A percentile compares a stretch with the other conserved stretches of the same genome.
Evolutionary conservation across 371 early-diverging fungal species (phyloP).

Genomic region (Mortierella sp.): DNA sequence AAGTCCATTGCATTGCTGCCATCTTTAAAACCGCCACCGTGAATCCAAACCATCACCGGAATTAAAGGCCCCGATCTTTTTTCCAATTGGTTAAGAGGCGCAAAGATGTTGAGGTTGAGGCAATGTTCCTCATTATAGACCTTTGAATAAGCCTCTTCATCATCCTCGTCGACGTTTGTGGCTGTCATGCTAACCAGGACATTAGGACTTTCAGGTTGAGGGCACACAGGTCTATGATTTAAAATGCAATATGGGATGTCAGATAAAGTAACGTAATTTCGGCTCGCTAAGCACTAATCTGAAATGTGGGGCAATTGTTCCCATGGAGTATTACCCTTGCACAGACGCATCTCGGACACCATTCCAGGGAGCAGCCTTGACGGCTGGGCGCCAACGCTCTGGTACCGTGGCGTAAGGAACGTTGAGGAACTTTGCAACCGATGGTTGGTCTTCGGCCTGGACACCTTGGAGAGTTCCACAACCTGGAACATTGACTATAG

Average conservation of each 20-base stretch:
- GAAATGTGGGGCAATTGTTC: not conserved
- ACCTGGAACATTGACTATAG: constrained; percentile 39
- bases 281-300: not conserved
- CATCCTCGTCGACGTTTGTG: constrained; percentile 28
- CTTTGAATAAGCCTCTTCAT: constrained; percentile 39
- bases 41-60: constrained; percentile 60
- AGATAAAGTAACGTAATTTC: not conserved
- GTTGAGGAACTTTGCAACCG: constrained; percentile 49
- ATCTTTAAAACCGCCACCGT: constrained; percentile 50
- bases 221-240: constrained; percentile 37
- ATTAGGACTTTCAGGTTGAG: constrained; percentile 45
- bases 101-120: constrained; percentile 57
- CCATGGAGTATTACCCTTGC: constrained; percentile 25
- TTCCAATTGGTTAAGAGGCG: constrained; percentile 25
- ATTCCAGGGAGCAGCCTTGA: constrained; percentile 36
- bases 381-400: constrained; percentile 49
- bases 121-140: constrained; percentile 49
- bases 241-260: not conserved
- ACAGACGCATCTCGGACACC: constrained; percentile 49
- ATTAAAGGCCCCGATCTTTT: constrained; percentile 15
- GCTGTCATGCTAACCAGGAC: constrained; percentile 31
- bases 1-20: constrained; percentile 46
- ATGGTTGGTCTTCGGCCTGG: constrained; percentile 21
- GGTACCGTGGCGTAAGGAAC: constrained; percentile 53
- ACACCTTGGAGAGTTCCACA: constrained; percentile 34